Percentiles rank a stretch among this genome's conserved stretches.
Evolutionary conservation across 75 land plant species (phyloP).

Genomic region (Larix kaempferi): DNA sequence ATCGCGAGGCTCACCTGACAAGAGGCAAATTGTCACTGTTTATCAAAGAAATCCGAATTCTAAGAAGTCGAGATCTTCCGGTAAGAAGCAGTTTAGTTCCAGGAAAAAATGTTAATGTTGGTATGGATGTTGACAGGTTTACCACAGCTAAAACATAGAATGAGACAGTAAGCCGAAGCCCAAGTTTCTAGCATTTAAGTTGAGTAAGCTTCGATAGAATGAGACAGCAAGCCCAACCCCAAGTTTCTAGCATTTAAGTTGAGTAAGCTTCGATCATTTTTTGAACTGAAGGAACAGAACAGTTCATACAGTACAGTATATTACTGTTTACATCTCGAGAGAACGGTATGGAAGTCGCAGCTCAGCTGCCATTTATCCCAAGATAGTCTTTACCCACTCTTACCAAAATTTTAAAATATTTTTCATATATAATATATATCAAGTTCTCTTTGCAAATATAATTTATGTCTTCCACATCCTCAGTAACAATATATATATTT

Average conservation of each 20-base stretch:
- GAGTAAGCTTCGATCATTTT: no score
- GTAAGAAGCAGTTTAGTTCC: not conserved
- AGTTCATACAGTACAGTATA: not conserved
- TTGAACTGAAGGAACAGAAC: no score
- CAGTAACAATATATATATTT: no score
- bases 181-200: not conserved
- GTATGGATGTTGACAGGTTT: not conserved
- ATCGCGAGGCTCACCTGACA: not conserved
- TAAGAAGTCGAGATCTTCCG: conserved; percentile 1
- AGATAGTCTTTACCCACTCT: no score
- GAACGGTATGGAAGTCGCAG: no score
- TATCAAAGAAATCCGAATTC: not conserved
- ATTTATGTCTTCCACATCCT: no score
- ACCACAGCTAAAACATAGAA: not conserved
- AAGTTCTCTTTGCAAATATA: no score
- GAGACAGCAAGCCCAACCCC: no score
- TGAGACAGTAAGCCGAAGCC: not conserved
- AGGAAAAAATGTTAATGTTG: not conserved
- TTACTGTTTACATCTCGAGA: not conserved
- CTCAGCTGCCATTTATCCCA: no score
- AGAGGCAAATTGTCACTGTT: conserved; percentile 1
- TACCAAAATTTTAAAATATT: no score
- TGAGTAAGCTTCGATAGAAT: no score
- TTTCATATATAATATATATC: no score
- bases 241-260: not conserved